Percentiles rank a stretch among this genome's conserved stretches.
Evolutionary conservation across 495 filamentous ascomycete species (phyloP).

Genomic region (Aspergillus haitiensis): DNA sequence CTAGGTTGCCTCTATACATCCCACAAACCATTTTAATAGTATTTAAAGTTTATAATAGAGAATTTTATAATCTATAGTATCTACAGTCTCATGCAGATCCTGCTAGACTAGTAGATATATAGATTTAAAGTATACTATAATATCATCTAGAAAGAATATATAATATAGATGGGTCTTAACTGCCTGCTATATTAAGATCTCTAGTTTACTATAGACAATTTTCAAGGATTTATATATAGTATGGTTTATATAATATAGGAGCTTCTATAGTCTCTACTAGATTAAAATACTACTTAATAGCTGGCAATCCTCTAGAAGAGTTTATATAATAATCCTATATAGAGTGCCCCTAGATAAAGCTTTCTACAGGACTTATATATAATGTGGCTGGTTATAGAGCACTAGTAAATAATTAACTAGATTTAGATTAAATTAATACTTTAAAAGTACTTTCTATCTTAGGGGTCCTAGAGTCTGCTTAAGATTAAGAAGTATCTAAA

Average conservation of each 20-base stretch:
- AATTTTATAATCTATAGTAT: constrained; percentile 18
- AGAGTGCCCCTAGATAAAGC: constrained; percentile 14
- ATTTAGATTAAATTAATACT: neutral
- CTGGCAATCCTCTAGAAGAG: neutral
- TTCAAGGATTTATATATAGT: constrained; percentile 16
- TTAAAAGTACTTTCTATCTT: neutral
- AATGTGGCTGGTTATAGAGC: constrained; percentile 10
- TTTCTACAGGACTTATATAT: constrained; percentile 19
- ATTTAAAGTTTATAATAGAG: constrained; percentile 6
- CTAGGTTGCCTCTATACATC: too few species aligned
- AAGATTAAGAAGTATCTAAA: constrained; percentile 3
- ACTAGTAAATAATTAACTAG: neutral
- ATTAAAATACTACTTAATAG: neutral
- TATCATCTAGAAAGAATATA: constrained; percentile 13
- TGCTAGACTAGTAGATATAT: constrained; percentile 33
- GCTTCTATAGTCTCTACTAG: neutral
- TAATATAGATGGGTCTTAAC: constrained; percentile 13
- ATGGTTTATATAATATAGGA: neutral
- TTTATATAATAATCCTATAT: neutral
- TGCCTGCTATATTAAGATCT: constrained; percentile 16
- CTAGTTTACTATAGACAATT: constrained; percentile 16
- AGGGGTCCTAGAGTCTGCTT: neutral
- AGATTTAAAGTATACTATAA: constrained; percentile 36
- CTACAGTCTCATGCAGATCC: constrained; percentile 11
- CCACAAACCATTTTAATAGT: neutral